Percentiles rank a stretch among this genome's conserved stretches.
Conservation (phyloP, 2,329 filamentous ascomycete species). For the Aureobasidium zeae region DNA sequence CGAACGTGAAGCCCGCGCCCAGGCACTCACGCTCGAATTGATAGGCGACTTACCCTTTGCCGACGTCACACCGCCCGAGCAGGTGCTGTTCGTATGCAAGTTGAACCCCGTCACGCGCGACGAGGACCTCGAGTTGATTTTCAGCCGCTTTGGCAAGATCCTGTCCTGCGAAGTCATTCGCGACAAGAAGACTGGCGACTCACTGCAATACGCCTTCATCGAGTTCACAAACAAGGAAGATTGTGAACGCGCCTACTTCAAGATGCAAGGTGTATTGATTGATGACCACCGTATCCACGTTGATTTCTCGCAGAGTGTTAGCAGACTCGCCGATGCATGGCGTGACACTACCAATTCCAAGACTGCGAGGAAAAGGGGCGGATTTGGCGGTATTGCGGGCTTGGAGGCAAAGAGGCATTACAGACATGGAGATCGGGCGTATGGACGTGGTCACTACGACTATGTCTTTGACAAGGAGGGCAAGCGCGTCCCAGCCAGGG, state of each 20-base stretch:
- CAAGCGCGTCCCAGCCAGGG: slow-evolving; percentile 15
- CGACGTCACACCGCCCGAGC: slow-evolving; percentile 94
- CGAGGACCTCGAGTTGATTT: slow-evolving; percentile 89
- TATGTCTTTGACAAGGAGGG: slow-evolving; percentile 71
- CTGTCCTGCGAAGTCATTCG: slow-evolving; percentile 92
- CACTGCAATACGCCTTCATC: slow-evolving; percentile 93
- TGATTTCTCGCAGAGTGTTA: slow-evolving; percentile 92
- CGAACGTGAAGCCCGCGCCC: slow-evolving; percentile 83
- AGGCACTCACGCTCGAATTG: slow-evolving; percentile 92
- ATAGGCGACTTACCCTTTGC: slow-evolving; percentile 96
- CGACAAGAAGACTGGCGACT: slow-evolving; percentile 88
- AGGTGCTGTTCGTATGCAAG: slow-evolving; percentile 97
- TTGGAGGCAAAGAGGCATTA: slow-evolving; percentile 90
- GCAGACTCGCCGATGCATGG: slow-evolving; percentile 82
- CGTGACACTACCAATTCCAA: slow-evolving; percentile 76
- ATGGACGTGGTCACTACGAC: slow-evolving; percentile 46
- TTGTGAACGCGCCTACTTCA: slow-evolving; percentile 93
- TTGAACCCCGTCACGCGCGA: slow-evolving; percentile 93
- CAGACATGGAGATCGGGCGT: slow-evolving; percentile 40
- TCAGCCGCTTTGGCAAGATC: slow-evolving; percentile 92
- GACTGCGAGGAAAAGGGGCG: slow-evolving; percentile 57
- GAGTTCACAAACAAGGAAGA: slow-evolving; percentile 89
- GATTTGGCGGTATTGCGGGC: slow-evolving; percentile 82
- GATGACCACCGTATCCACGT: slow-evolving; percentile 97
- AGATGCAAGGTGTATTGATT: slow-evolving; percentile 96